Base-by-base conservation (phyloP, 495 filamentous ascomycete species). In the Penicillium diatomitis region DNA sequence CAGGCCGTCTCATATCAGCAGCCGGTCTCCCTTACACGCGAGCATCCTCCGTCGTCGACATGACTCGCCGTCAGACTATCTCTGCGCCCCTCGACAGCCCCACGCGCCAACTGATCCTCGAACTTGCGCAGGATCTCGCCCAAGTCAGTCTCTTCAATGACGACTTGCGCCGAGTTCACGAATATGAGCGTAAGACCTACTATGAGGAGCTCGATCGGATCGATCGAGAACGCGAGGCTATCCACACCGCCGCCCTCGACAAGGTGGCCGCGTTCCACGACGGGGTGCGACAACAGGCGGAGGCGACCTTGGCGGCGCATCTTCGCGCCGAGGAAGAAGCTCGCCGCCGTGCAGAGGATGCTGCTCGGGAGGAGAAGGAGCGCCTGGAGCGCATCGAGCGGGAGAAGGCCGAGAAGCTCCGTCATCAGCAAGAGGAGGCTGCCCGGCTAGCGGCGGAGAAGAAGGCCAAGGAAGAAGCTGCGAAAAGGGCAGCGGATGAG, bases 261-360 rank as follows among this genome's bases (percentile, higher is more conserved):
- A 68, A 75, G 38, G 85, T 81, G 0, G 77, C 75, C 9, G 73
- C 67, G 20, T 73, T 78, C 49, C 85, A 89, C 55, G 76, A 84
- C 2, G 73, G 76, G 9, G 70, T 90, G 10, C 72, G 82, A 10
- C 72, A 80, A 48, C 74, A 77, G 29, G 87, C 87, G 2, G 70
- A 77, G 48, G 62, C 59, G 5, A 62, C 58, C 0, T 33, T 74
- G 39, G 60, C 55, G 28, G 61, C 56, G 8, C 63, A 73, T 38
- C 53, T 66, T 28, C 58, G 63, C 29, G 64, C 58, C 1, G 69
- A 67, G 28, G 68, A 72, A 49, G 63, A 66, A 40, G 65, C 68
- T 41, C 53, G 49, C 8, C 56, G 51, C 5, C 66, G 58, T 1
- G 64, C 60, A 33, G 62, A 70, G 46, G 62, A 71, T 48, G 64